Base-by-base conservation (phyloP, 2,329 filamentous ascomycete species). In the Aspergillus fumigatus region DNA sequence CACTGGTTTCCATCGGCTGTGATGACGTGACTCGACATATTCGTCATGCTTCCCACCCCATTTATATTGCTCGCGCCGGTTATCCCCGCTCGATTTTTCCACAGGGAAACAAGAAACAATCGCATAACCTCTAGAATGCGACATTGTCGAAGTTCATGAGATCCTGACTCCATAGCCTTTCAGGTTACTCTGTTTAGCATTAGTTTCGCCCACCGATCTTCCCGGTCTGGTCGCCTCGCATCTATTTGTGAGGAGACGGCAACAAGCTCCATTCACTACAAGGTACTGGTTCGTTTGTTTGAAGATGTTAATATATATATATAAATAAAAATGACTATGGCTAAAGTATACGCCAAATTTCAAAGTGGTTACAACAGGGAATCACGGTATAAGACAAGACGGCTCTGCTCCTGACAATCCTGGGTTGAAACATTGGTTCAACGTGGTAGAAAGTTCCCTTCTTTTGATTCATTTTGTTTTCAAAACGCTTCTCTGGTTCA, bases 361-460 rank as follows among this genome's bases (percentile, higher is more conserved):
- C 50, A 58, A 51, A 57, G 56, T 45, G 41, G 52, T 32, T 56
- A 57, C 50, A 56, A 56, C 52, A 59, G 59, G 59, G 59, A 62
- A 62, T 62, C 61, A 63, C 61, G 54, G 29, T 54, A 57, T 41
- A 51, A 50, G 41, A 50, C 48, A 51, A 55, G 43, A 47, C 43
- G 23, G 40, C 41, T 52, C 25, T 50, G 29, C 43, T 48, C 43
- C 41, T 17, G 53, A 48, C 40, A 51, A 47, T 38, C 50, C 26
- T 48, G 35, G 21, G 48, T 41, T 40, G 21, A 26, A 47, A 17
- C 21, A 47, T 47, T 11, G 3, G 21, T 26, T 26, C 43, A 23
- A 47, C 43, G 14, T 47, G 43, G 21, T 26, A 26, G 9, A 47
- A 51, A 51, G 26, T 54, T 17, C 40, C 45, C 48, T 48, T 52